Evolutionary conservation across 495 filamentous ascomycete genomes (phyloP).

Genomic region (Daldinia grandis): DNA sequence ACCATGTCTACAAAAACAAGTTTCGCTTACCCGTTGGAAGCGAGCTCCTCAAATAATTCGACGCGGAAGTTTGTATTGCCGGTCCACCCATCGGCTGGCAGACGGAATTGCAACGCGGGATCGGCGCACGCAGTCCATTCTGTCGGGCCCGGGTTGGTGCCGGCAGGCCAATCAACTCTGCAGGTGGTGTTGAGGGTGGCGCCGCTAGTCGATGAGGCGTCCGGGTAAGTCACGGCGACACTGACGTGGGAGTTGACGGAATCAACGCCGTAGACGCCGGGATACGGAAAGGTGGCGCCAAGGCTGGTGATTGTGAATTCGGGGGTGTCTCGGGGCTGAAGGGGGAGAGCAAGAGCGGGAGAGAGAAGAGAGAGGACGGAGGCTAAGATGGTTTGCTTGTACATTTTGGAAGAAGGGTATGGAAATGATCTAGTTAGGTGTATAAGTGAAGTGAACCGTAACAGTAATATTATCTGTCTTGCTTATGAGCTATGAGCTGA

Average conservation of each 20-base stretch:
- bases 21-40: slow-evolving; percentile 32
- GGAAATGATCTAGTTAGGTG: background rate
- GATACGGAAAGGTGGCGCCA: slow-evolving; percentile 35
- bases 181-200: slow-evolving; percentile 42
- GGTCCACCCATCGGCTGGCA: slow-evolving; percentile 36
- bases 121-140: slow-evolving; percentile 35
- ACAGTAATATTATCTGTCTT: background rate
- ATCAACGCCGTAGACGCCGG: slow-evolving; percentile 27
- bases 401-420: slow-evolving; percentile 18
- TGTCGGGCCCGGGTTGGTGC: slow-evolving; percentile 31
- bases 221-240: slow-evolving; percentile 67
- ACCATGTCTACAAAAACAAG: background rate
- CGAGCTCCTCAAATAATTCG: slow-evolving; percentile 35
- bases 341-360: slow-evolving; percentile 28
- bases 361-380: slow-evolving; percentile 31
- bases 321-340: slow-evolving; percentile 25
- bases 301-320: slow-evolving; percentile 40
- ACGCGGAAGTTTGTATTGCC: slow-evolving; percentile 31
- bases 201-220: slow-evolving; percentile 70
- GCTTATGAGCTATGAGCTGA: background rate
- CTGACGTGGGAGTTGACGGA: slow-evolving; percentile 34
- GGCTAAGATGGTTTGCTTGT: slow-evolving; percentile 11
- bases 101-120: slow-evolving; percentile 28
- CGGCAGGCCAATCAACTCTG: slow-evolving; percentile 31
- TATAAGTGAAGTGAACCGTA: background rate